Evolutionary conservation across 352 stramenopile species (phyloP).

Genomic region (Globisporangium polare): DNA sequence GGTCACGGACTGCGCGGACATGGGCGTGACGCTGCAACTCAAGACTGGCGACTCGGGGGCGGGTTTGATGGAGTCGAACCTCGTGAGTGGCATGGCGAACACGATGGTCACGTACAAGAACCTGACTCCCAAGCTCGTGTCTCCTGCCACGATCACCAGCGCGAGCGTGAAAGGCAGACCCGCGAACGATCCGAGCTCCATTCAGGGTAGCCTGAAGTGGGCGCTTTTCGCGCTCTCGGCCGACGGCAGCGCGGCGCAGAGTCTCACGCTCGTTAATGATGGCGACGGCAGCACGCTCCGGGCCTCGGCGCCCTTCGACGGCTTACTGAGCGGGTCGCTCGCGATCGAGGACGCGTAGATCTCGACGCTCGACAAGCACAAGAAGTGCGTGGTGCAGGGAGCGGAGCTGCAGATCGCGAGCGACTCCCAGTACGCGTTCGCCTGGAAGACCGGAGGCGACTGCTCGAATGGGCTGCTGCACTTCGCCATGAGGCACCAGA

Average conservation of each 20-base stretch:
- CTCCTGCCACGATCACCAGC: conserved; percentile 32
- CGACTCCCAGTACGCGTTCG: conserved; percentile 46
- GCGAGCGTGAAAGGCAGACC: conserved; percentile 44
- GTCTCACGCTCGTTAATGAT: conserved; percentile 36
- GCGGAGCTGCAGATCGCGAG: conserved; percentile 34
- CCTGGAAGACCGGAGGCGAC: conserved; percentile 53
- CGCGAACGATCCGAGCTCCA: conserved; percentile 10
- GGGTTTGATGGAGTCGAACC: conserved; percentile 31
- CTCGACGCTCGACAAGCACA: conserved; percentile 39
- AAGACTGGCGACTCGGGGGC: conserved; percentile 16
- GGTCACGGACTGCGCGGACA: conserved; percentile 52
- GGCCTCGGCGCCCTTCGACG: conserved; percentile 32
- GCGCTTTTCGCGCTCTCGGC: conserved; percentile 46
- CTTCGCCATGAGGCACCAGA: conserved; percentile 53
- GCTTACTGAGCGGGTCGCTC: conserved; percentile 43
- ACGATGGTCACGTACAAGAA: conserved; percentile 39
- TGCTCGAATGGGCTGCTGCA: conserved; percentile 53
- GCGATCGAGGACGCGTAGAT: conserved; percentile 35
- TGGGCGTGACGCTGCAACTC: conserved; percentile 52
- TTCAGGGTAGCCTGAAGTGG: conserved; percentile 44
- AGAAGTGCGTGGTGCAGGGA: conserved; percentile 45
- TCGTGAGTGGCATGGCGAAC: conserved; percentile 71
- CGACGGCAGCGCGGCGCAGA: conserved; percentile 33
- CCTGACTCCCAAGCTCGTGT: conserved; percentile 38
- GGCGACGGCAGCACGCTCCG: conserved; percentile 27